phyloP scores from a whole-genome alignment of 257 asterid species.

The Anisodus tanguticus region DNA sequence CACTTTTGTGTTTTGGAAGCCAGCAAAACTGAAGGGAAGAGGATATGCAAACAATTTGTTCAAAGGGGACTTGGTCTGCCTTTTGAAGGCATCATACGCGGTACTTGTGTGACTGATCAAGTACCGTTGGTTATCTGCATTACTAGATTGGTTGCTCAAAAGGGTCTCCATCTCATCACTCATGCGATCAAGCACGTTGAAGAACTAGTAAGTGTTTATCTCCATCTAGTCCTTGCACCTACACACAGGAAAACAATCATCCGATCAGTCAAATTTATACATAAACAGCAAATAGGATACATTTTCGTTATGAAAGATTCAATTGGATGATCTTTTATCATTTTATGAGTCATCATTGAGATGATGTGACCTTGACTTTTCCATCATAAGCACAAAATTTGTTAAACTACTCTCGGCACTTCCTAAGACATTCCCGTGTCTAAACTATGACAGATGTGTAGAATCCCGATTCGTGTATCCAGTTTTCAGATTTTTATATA shows the following conservation, averaged over 20 bases:
- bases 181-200: constrained; percentile 67
- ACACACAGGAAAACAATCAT: not conserved
- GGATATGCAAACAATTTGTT: constrained; percentile 75
- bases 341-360: not conserved
- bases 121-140: constrained; percentile 80
- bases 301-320: not conserved
- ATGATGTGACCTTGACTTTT: constrained; percentile 20
- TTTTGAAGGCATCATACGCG: constrained; percentile 40
- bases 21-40: constrained; percentile 60
- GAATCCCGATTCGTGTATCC: constrained; percentile 1
- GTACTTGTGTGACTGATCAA: constrained; percentile 35
- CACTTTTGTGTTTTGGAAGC: constrained; percentile 46
- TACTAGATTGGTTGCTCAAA: constrained; percentile 87
- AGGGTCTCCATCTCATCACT: constrained; percentile 85
- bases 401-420: not conserved
- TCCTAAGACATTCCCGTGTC: constrained; percentile 12
- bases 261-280: constrained; percentile 8
- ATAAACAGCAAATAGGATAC: not conserved
- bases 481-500: not conserved
- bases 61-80: constrained; percentile 85
- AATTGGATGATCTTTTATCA: not conserved
- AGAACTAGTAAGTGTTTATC: constrained; percentile 56
- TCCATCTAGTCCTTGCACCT: constrained; percentile 33
- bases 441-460: constrained; percentile 10
- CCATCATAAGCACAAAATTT: not conserved